Percentiles rank a stretch among this genome's conserved stretches.
Conservation (phyloP, 140 eudicot genomes). For the Flaveria floridana region DNA sequence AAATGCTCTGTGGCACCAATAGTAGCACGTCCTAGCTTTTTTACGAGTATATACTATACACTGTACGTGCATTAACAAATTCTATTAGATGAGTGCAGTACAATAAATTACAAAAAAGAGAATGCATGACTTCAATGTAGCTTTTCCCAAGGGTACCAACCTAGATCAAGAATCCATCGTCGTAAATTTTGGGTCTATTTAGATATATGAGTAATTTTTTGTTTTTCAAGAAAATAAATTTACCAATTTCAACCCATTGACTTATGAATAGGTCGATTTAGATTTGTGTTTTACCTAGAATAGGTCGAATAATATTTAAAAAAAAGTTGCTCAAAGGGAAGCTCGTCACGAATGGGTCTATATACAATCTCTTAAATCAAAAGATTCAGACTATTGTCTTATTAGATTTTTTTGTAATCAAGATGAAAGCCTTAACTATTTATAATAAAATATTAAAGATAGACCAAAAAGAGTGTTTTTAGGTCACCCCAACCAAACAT, state of each 20-base stretch:
- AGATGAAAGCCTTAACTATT: not conserved
- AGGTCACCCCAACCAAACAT: not conserved
- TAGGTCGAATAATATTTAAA: not conserved
- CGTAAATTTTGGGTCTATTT: not conserved
- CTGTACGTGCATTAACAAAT: not conserved
- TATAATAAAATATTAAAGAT: not conserved
- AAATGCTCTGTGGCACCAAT: not conserved
- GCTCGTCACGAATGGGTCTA: not conserved
- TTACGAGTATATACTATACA: not conserved
- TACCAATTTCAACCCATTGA: not conserved
- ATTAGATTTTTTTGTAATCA: not conserved
- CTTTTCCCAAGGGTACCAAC: not conserved
- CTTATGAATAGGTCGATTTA: not conserved
- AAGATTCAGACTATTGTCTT: not conserved
- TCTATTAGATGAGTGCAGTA: not conserved
- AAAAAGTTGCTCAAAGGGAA: not conserved
- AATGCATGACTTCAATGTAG: not conserved
- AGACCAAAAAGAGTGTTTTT: not conserved
- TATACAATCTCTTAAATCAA: not conserved
- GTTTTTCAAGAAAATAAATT: not conserved
- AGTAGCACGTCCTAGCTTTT: not conserved
- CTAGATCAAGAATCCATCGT: not conserved
- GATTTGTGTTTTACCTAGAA: not conserved
- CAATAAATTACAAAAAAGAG: not conserved
- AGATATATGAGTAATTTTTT: not conserved